Evolutionary conservation across 169 alveolate genomes (phyloP).

Genomic region (Plasmodium billcollinsi): DNA sequence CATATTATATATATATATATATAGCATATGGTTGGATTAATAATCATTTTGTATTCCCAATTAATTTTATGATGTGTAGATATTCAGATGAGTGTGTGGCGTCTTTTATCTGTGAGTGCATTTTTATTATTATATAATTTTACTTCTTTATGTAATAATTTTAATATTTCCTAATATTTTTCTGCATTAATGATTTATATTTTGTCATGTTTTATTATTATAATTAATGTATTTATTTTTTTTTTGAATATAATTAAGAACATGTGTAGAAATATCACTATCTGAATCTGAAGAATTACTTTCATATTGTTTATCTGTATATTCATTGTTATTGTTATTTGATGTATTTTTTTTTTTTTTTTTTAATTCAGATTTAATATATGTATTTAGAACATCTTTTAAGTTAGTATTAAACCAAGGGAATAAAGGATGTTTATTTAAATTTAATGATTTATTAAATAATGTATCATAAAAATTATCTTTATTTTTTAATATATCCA

Average conservation of each 20-base stretch:
- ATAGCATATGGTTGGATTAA: no score
- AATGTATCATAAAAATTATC: constrained; percentile 47
- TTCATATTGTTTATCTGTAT: constrained; percentile 21
- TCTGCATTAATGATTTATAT: not conserved
- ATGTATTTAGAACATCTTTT: constrained; percentile 62
- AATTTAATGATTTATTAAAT: constrained; percentile 37
- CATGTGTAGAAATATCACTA: constrained; percentile 63
- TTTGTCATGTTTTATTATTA: not conserved
- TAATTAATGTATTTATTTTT: constrained; percentile 13
- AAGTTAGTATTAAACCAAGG: constrained; percentile 66
- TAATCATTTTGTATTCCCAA: no score
- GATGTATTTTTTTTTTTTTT: constrained; percentile 33
- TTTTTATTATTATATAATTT: no score
- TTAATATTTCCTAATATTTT: not conserved
- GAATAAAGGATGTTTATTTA: constrained; percentile 59
- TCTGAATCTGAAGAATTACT: constrained; percentile 57
- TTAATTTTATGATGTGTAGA: no score
- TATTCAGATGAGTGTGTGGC: not conserved
- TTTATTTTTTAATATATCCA: constrained; percentile 17
- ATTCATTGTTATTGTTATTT: constrained; percentile 15
- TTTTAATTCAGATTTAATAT: constrained; percentile 53
- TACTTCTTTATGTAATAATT: no score
- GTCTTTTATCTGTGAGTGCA: no score
- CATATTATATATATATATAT: no score
- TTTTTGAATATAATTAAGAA: constrained; percentile 48